Conservation (phyloP, 2,329 filamentous ascomycete species). For the Fusarium udum region DNA sequence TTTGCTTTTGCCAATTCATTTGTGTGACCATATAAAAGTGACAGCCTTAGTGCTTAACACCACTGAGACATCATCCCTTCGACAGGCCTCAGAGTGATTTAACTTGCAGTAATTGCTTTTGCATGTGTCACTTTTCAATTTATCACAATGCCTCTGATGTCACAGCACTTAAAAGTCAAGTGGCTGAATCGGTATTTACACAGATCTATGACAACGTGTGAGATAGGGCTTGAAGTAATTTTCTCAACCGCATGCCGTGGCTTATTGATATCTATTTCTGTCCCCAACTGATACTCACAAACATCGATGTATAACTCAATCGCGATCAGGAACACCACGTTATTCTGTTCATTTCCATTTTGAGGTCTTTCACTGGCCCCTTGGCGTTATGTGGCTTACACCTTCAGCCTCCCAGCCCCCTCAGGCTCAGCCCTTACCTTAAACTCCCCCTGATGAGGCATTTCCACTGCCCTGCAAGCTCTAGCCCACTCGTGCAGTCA, state of each 20-base stretch:
- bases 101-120: background rate
- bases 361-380: background rate
- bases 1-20: background rate
- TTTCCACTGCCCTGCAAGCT: constrained; percentile 8
- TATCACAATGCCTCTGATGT: constrained; percentile 6
- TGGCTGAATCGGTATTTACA: background rate
- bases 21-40: background rate
- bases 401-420: constrained; percentile 12
- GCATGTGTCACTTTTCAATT: background rate
- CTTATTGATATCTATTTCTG: background rate
- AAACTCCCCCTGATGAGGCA: background rate
- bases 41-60: background rate
- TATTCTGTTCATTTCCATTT: background rate
- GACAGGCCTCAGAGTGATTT: background rate
- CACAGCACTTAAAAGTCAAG: constrained; percentile 13
- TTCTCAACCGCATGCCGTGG: constrained; percentile 22
- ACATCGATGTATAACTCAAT: constrained; percentile 6
- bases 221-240: constrained; percentile 2
- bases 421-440: constrained; percentile 16
- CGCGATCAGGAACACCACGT: background rate
- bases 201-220: constrained; percentile 14
- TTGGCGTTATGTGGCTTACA: constrained; percentile 11
- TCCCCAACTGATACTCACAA: constrained; percentile 4
- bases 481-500: background rate
- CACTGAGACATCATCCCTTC: constrained; percentile 4